Percentiles rank a stretch among this genome's conserved stretches.
phyloP scores from a whole-genome alignment of 805 yeast genomes.

The Ogataea paraovalis region DNA sequence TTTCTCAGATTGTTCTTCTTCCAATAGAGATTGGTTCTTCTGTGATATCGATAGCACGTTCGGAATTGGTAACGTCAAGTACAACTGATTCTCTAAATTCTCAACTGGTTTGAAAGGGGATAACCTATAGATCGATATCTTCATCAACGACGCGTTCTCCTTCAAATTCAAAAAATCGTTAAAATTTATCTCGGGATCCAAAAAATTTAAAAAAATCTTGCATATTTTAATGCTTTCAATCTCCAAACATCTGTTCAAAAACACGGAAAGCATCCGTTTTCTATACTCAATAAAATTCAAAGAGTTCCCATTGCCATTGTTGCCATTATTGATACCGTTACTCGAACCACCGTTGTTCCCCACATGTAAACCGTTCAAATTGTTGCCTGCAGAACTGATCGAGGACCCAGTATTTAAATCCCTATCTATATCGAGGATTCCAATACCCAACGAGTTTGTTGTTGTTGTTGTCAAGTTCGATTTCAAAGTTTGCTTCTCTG shows the following conservation, averaged over 20 bases:
- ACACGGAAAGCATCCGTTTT: slow-evolving; percentile 68
- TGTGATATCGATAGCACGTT: slow-evolving; percentile 22
- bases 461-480: slow-evolving; percentile 32
- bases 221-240: slow-evolving; percentile 54
- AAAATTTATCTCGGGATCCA: slow-evolving; percentile 86
- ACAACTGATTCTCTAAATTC: slow-evolving; percentile 51
- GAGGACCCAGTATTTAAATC: too few species aligned
- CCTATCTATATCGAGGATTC: slow-evolving; percentile 4
- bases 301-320: slow-evolving; percentile 4
- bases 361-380: slow-evolving; percentile 8
- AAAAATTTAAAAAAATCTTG: slow-evolving; percentile 66
- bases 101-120: slow-evolving; percentile 58
- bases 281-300: slow-evolving; percentile 48
- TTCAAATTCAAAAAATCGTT: slow-evolving; percentile 62
- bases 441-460: slow-evolving; percentile 23
- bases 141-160: slow-evolving; percentile 50
- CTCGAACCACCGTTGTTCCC: slow-evolving; percentile 3
- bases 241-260: slow-evolving; percentile 69
- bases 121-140: slow-evolving; percentile 45
- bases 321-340: slow-evolving; percentile 1
- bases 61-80: slow-evolving; percentile 61
- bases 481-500: slow-evolving; percentile 68
- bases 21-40: slow-evolving; percentile 20
- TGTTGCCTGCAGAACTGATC: slow-evolving; percentile 2
- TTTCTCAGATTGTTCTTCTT: slow-evolving; percentile 27